phyloP scores from a whole-genome alignment of 148 eudicot species.

The Suaeda aralocaspica region DNA sequence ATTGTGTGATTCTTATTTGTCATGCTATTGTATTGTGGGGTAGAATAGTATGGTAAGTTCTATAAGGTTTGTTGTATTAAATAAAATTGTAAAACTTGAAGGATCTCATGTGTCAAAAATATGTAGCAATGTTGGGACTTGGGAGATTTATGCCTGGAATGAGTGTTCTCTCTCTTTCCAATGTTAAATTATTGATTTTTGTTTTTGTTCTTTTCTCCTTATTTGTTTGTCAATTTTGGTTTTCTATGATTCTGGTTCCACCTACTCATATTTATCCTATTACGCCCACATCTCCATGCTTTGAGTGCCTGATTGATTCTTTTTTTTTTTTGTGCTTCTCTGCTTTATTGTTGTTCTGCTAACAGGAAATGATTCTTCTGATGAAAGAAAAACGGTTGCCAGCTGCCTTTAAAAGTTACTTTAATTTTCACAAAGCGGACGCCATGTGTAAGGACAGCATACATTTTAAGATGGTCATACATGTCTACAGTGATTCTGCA shows the following conservation, averaged over 20 bases:
- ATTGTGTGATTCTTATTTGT: too few relatives aligned
- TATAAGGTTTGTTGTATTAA: too few relatives aligned
- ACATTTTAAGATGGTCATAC: slow-evolving; percentile 82
- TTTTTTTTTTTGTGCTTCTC: background rate
- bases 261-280: background rate
- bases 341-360: background rate
- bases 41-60: too few relatives aligned
- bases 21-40: too few relatives aligned
- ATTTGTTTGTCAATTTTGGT: background rate
- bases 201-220: background rate
- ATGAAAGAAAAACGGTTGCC: slow-evolving; percentile 74
- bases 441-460: slow-evolving; percentile 51
- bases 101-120: too few relatives aligned
- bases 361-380: slow-evolving; percentile 86
- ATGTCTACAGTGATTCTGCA: slow-evolving; percentile 74
- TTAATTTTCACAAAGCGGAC: slow-evolving; percentile 64
- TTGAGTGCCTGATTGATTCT: background rate
- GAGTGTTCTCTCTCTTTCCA: background rate
- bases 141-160: background rate
- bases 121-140: too few relatives aligned
- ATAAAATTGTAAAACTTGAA: too few relatives aligned
- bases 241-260: background rate
- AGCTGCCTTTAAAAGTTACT: slow-evolving; percentile 79
- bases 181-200: background rate
- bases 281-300: background rate